Evolutionary conservation across 139 green algal genomes (phyloP), one percentile per base, ranked within the genome.

Genomic region (Micractinium conductrix): DNA sequence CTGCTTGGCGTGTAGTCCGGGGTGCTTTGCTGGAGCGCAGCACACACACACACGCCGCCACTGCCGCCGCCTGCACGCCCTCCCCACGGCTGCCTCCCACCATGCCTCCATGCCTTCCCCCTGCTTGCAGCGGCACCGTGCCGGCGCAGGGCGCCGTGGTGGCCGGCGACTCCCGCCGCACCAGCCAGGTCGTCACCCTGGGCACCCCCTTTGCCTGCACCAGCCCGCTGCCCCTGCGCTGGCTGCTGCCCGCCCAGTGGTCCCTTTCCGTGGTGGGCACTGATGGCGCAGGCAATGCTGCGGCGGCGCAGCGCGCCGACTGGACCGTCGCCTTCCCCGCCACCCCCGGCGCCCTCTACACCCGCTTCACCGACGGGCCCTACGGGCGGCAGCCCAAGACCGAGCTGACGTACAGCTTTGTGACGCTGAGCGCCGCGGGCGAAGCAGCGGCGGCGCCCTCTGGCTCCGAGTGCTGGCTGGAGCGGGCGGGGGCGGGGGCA

Each of bases 211-310:
- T 75, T 62, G 80, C 80, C 72, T 91, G 87, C 48, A 70, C 84
- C 45, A 63, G 35, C 68, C 78, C 83, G 12, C 38, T 58, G 24
- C 40, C 63, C 37, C 45, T 87, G 43, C 62, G 50, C 63, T 91
- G 87, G 87, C 62, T 91, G 45, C 84, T 88, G 53, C 87, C 87
- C 9, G 87, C 78, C 16, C 2, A 69, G 14, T 90, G 83, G 83
- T 42, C 12, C 22, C 60, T 87, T 33, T 12, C 22, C 14, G 78
- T 90, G 14, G 45, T 79, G 37, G 87, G 37, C 24, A 50, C 24
- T 2, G 87, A 90, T 44, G 45, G 69, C 3, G 87, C 82, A 12
- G 79, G 84, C 43, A 91, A 91, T 62, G 37, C 38, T 16, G 83
- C 67, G 37, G 22, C 33, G 37, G 33, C 67, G 0, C 50, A 45